Evolutionary conservation across 164 flowering plant species (phyloP).

Genomic region (Santalum album): DNA sequence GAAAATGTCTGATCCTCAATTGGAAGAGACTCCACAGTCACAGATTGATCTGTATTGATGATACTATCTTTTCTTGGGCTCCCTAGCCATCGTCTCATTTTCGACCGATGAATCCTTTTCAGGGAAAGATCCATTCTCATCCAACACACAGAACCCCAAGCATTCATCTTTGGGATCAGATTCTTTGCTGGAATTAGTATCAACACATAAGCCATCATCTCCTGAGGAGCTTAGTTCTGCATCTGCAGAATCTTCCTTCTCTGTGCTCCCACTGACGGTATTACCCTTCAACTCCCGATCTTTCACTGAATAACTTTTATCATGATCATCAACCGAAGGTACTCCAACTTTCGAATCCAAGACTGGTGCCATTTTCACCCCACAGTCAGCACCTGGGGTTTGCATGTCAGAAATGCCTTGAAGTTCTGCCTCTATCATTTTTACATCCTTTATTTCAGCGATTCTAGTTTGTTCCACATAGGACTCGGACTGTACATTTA

Average conservation of each 20-base stretch:
- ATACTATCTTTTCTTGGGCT: neutral
- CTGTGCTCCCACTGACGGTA: neutral
- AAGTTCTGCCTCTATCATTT: neutral
- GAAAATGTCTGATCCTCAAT: neutral
- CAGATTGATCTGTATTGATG: neutral
- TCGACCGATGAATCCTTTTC: neutral
- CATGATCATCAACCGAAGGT: neutral
- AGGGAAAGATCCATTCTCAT: neutral
- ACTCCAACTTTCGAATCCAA: slow-evolving; percentile 8
- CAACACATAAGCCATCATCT: neutral
- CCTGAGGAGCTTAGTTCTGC: neutral
- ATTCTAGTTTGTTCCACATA: neutral
- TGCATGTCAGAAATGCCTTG: neutral
- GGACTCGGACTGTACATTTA: too few species aligned
- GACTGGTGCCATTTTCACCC: neutral
- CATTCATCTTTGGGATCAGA: neutral
- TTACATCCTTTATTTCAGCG: neutral
- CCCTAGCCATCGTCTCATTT: neutral
- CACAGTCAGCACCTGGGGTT: neutral
- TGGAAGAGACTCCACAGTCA: neutral
- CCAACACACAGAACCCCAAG: neutral
- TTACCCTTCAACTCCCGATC: neutral
- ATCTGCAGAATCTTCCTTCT: neutral
- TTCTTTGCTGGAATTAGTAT: neutral
- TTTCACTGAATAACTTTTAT: neutral